phyloP scores from a whole-genome alignment of 2,329 filamentous ascomycete genomes.

The Aureobasidium sp. region DNA sequence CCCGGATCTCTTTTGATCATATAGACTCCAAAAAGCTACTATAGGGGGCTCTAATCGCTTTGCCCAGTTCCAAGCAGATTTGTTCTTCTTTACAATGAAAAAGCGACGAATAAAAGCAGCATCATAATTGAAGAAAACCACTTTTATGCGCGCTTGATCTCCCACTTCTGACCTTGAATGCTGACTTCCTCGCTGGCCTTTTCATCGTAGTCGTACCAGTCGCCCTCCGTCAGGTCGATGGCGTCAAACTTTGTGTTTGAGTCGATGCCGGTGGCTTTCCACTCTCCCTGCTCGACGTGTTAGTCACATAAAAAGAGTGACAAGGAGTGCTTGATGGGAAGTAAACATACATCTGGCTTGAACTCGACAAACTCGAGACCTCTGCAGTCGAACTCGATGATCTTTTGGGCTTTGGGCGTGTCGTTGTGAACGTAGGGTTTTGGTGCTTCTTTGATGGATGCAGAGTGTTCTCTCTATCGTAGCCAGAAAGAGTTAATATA shows the following conservation, averaged over 20 bases:
- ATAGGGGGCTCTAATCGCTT: too few relatives aligned
- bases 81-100: too few relatives aligned
- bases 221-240: conserved; percentile 79
- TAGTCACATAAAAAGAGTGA: not conserved
- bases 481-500: not conserved
- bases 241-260: conserved; percentile 72
- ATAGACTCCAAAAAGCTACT: too few relatives aligned
- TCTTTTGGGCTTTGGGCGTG: conserved; percentile 64
- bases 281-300: conserved; percentile 61
- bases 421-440: conserved; percentile 58
- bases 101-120: too few relatives aligned
- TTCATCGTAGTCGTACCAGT: conserved; percentile 82
- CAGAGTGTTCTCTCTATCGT: conserved; percentile 70
- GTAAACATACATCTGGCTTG: conserved; percentile 66
- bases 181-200: conserved; percentile 20
- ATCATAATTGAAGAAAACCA: too few relatives aligned
- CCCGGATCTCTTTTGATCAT: too few relatives aligned
- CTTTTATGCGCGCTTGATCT: conserved; percentile 63
- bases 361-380: conserved; percentile 90
- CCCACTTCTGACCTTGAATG: conserved; percentile 69
- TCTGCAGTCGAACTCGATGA: conserved; percentile 89
- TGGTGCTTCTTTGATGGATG: conserved; percentile 70
- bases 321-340: not conserved
- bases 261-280: conserved; percentile 75
- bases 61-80: too few relatives aligned